Conservation (phyloP, 306 rosid genomes). For the Cajanus cajan region DNA sequence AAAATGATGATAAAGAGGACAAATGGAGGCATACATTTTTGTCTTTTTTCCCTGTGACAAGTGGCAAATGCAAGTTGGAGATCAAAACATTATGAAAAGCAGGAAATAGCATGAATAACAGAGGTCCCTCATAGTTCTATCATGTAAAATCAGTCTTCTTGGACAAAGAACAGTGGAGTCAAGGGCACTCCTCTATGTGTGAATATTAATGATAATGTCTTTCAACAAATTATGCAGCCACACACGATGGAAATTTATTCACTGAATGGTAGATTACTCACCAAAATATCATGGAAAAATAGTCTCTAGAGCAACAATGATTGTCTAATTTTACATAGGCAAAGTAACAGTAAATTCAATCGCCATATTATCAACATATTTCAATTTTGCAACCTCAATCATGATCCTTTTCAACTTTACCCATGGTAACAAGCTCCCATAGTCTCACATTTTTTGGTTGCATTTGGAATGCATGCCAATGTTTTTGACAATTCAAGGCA, state of each 20-base stretch:
- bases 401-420: not conserved
- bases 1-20: constrained; percentile 8
- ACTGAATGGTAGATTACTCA: not conserved
- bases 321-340: not conserved
- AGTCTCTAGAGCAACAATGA: not conserved
- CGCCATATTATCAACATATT: not conserved
- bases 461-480: not conserved
- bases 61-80: not conserved
- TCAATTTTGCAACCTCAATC: constrained; percentile 1
- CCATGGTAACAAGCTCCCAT: constrained; percentile 9
- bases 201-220: constrained; percentile 5
- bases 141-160: constrained; percentile 13
- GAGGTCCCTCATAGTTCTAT: constrained; percentile 14
- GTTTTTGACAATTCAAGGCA: not conserved
- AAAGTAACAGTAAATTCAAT: constrained; percentile 5
- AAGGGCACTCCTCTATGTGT: not conserved
- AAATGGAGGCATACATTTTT: not conserved
- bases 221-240: constrained; percentile 5
- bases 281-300: not conserved
- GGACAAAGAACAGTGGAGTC: not conserved
- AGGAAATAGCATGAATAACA: constrained; percentile 27
- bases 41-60: not conserved
- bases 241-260: not conserved
- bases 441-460: not conserved
- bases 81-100: not conserved